A percentile compares a stretch with the other conserved stretches of the same genome.
These are phyloP conservation scores for Monosporascus sp. DNA, from an alignment of 2,329 filamentous ascomycete genomes.

Conservation along the genomic window DNA sequence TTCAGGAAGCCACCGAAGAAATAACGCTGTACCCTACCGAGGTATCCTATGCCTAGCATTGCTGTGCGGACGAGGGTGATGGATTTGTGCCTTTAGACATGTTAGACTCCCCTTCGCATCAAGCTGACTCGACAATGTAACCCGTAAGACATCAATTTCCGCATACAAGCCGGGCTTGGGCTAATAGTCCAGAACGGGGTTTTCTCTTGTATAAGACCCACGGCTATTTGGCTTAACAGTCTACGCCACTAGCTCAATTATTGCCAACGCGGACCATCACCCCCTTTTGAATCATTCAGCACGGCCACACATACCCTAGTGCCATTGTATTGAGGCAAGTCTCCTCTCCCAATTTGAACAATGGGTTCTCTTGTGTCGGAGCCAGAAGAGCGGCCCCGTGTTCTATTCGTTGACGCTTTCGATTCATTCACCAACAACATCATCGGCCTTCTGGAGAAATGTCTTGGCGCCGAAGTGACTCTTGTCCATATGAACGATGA, in stretches of 20 bases:
- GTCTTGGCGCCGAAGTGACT: conserved; percentile 43
- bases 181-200: background rate
- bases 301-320: background rate
- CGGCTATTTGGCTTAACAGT: background rate
- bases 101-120: no score
- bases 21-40: no score
- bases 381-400: no score
- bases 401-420: no score
- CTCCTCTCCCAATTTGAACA: background rate
- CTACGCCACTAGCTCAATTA: background rate
- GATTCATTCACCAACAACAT: conserved; percentile 68
- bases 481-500: conserved; percentile 47
- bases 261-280: background rate
- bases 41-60: no score
- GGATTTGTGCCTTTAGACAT: no score
- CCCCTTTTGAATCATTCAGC: background rate
- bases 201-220: background rate
- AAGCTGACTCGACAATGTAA: no score
- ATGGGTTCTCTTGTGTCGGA: background rate
- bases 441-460: conserved; percentile 49
- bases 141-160: no score
- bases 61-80: no score
- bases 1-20: no score
- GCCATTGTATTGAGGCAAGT: background rate
- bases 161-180: background rate